Conservation (phyloP, 2,329 filamentous ascomycete species). For the Colletotrichum chrysophilum region DNA sequence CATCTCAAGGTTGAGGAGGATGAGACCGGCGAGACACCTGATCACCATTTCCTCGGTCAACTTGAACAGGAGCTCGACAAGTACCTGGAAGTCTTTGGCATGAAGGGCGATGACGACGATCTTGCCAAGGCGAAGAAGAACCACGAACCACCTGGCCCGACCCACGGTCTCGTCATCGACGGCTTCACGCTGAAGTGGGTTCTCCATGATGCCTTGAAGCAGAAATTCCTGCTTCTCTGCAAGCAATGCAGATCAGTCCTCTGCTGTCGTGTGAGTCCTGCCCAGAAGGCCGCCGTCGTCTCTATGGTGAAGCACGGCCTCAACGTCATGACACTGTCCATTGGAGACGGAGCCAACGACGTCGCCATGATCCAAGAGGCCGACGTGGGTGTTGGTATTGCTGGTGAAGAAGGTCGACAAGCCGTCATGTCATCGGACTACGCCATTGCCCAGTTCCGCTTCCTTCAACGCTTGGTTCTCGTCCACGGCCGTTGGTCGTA, state of each 20-base stretch:
- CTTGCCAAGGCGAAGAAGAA: constrained; percentile 78
- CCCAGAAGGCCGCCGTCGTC: constrained; percentile 97
- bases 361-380: constrained; percentile 98
- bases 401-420: constrained; percentile 89
- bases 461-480: constrained; percentile 81
- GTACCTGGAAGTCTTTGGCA: constrained; percentile 73
- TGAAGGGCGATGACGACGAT: constrained; percentile 87
- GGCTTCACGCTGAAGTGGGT: constrained; percentile 92
- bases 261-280: constrained; percentile 95
- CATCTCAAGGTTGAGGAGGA: constrained; percentile 86
- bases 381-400: constrained; percentile 95
- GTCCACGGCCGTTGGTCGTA: constrained; percentile 98
- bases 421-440: constrained; percentile 97
- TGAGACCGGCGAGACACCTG: constrained; percentile 51
- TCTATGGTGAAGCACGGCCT: constrained; percentile 93
- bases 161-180: constrained; percentile 93
- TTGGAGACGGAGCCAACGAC: constrained; percentile 94
- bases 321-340: constrained; percentile 93
- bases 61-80: constrained; percentile 77
- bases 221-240: constrained; percentile 93
- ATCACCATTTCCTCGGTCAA: constrained; percentile 56
- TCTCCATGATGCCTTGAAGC: constrained; percentile 80
- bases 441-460: constrained; percentile 92
- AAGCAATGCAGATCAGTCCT: constrained; percentile 97
- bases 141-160: constrained; percentile 85